Percentiles rank a stretch among this genome's conserved stretches.
Evolutionary conservation across 179 eudicot genomes (phyloP).

Genomic region (Sideroxylon spinosum): DNA sequence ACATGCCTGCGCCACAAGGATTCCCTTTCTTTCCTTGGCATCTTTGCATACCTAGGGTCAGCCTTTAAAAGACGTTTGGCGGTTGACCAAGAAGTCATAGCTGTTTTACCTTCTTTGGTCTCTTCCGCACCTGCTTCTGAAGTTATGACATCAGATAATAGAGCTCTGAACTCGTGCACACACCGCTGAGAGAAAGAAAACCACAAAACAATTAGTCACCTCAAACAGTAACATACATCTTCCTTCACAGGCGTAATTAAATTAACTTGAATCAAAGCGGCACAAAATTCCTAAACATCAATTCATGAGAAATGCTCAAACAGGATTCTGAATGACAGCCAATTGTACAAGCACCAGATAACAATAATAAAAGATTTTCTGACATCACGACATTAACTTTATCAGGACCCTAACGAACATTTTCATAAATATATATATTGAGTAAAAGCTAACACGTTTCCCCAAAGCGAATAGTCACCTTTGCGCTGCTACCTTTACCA

Average conservation of each 20-base stretch:
- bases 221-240: background rate
- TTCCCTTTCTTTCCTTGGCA: slow-evolving; percentile 88
- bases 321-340: background rate
- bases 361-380: background rate
- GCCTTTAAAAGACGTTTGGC: slow-evolving; percentile 69
- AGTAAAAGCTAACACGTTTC: too few species aligned
- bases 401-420: too few species aligned
- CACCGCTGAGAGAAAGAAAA: slow-evolving; percentile 50
- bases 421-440: too few species aligned
- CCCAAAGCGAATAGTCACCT: too few species aligned
- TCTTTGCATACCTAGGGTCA: slow-evolving; percentile 63
- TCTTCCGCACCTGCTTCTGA: slow-evolving; percentile 53
- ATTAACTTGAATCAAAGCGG: background rate
- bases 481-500: too few species aligned
- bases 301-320: background rate
- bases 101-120: slow-evolving; percentile 76
- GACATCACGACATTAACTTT: too few species aligned
- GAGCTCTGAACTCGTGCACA: slow-evolving; percentile 50
- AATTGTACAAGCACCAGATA: background rate
- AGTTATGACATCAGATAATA: slow-evolving; percentile 66
- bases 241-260: background rate
- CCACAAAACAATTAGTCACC: background rate
- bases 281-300: background rate
- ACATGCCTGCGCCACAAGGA: slow-evolving; percentile 79
- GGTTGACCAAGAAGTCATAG: slow-evolving; percentile 82